A percentile compares a stretch with the other conserved stretches of the same genome.
Conservation (phyloP, 1,139 yeast species). For the Lodderomyces metapsilosis region DNA sequence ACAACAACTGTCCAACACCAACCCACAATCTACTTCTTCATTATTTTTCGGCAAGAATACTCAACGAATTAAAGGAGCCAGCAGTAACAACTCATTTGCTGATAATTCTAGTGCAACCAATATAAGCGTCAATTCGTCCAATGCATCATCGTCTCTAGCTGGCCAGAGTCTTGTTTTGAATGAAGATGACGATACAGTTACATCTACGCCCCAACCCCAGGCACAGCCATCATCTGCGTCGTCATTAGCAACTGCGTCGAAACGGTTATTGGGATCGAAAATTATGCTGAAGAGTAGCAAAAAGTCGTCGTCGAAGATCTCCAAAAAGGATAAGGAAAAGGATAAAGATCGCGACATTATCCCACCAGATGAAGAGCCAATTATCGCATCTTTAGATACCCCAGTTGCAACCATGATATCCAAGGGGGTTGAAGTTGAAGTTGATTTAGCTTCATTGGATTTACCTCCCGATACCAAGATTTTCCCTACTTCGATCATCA, state of each 20-base stretch:
- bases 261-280: slow-evolving; percentile 41
- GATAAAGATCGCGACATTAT: slow-evolving; percentile 6
- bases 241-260: slow-evolving; percentile 36
- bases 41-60: slow-evolving; percentile 11
- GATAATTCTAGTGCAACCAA: slow-evolving; percentile 11
- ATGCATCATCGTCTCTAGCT: slow-evolving; percentile 18
- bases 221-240: slow-evolving; percentile 12
- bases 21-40: no score
- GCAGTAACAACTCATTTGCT: slow-evolving; percentile 3
- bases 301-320: slow-evolving; percentile 11
- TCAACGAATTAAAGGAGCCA: not conserved
- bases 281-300: slow-evolving; percentile 28
- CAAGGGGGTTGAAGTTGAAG: slow-evolving; percentile 41
- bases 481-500: slow-evolving; percentile 33
- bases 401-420: slow-evolving; percentile 26
- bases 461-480: slow-evolving; percentile 43
- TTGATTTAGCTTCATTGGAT: slow-evolving; percentile 41
- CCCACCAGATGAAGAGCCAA: slow-evolving; percentile 12
- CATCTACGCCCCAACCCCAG: slow-evolving; percentile 8
- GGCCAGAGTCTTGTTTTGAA: slow-evolving; percentile 2
- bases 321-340: slow-evolving; percentile 2
- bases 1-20: not conserved
- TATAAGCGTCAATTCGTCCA: slow-evolving; percentile 21
- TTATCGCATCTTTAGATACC: slow-evolving; percentile 14
- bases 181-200: slow-evolving; percentile 6